These are phyloP conservation scores for Ceratobasidium sp. DNA, from an alignment of 1,284 basidiomycete species.

Conservation along the genomic window DNA sequence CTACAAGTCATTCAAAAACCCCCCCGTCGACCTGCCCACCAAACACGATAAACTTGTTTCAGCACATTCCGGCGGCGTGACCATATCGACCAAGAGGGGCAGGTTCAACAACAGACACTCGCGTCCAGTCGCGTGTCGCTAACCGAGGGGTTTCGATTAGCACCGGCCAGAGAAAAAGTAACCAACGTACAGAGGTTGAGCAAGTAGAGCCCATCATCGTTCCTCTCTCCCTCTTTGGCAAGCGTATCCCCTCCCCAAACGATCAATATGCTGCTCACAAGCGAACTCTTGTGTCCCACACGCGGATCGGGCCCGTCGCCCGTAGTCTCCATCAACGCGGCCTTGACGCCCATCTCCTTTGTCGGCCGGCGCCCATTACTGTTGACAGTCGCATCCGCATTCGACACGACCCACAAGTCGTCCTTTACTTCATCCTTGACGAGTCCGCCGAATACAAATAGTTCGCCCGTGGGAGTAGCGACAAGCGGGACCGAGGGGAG, in stretches of 20 bases:
- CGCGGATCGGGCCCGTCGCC: slow-evolving; percentile 92
- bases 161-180: slow-evolving; percentile 50
- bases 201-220: slow-evolving; percentile 96
- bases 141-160: slow-evolving; percentile 26
- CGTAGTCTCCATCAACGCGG: slow-evolving; percentile 84
- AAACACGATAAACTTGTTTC: slow-evolving; percentile 93
- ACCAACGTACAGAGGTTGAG: slow-evolving; percentile 85
- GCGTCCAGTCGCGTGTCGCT: slow-evolving; percentile 96
- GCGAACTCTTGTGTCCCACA: slow-evolving; percentile 95
- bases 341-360: slow-evolving; percentile 71
- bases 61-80: slow-evolving; percentile 94
- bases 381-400: slow-evolving; percentile 13
- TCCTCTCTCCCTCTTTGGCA: slow-evolving; percentile 78
- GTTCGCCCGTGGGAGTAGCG: slow-evolving; percentile 84
- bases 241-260: slow-evolving; percentile 99
- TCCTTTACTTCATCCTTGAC: slow-evolving; percentile 93
- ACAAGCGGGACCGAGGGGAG: slow-evolving; percentile 94
- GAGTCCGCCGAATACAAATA: slow-evolving; percentile 97
- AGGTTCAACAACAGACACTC: slow-evolving; percentile 80
- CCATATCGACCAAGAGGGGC: slow-evolving; percentile 93
- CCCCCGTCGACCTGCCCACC: slow-evolving; percentile 96
- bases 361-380: slow-evolving; percentile 63
- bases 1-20: slow-evolving; percentile 97
- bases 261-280: slow-evolving; percentile 95
- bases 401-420: slow-evolving; percentile 86